Evolutionary conservation across 2,329 filamentous ascomycete genomes (phyloP), one percentile per base, ranked within the genome.

Genomic region (Raffaelea arxii): DNA sequence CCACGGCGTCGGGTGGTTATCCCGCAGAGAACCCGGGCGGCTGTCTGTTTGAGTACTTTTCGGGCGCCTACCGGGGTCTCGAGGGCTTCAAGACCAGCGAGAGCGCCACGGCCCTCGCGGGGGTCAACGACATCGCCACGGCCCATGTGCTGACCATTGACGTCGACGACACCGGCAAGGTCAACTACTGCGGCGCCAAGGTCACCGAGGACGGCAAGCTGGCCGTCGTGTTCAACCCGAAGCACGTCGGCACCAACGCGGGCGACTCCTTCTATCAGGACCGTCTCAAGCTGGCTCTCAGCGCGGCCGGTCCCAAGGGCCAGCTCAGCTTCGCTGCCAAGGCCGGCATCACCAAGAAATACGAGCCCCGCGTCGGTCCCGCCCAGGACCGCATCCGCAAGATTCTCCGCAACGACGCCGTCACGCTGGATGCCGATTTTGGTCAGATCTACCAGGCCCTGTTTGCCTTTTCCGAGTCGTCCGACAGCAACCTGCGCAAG

Each of bases 351-450:
- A 59, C 62, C 41, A 51, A 57, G 7, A 61, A 70, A 16, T 78
- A 70, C 54, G 68, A 72, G 1, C 49, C 58, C 32, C 60, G 66
- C 55, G 61, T 74, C 40, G 64, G 62, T 35, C 62, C 58, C n/a
- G 53, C 68, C 6, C 62, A 65, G 9, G 54, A 62, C 41, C 62
- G 66, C 48, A 61, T 69, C 35, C 61, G 51, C 22, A 55, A 56
- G 36, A 46, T 64, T 38, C 57, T 72, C 9, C 58, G 56, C 9
- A 60, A 60, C 45, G 56, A 62, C 1, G 62, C 70, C n/a, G 57
- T 76, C 27, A 61, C 64, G 38, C 63, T 77, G 16, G 65, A 62
- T 41, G 67, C 71, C 38, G 69, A 69, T 55, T 76, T 74, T 42
- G 70, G 71, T 44, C 60, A 60, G 4, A 59, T 59, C 16, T 73